These are phyloP conservation scores for Parmelia sp. DNA, from an alignment of 495 filamentous ascomycete species.

Conservation along the genomic window DNA sequence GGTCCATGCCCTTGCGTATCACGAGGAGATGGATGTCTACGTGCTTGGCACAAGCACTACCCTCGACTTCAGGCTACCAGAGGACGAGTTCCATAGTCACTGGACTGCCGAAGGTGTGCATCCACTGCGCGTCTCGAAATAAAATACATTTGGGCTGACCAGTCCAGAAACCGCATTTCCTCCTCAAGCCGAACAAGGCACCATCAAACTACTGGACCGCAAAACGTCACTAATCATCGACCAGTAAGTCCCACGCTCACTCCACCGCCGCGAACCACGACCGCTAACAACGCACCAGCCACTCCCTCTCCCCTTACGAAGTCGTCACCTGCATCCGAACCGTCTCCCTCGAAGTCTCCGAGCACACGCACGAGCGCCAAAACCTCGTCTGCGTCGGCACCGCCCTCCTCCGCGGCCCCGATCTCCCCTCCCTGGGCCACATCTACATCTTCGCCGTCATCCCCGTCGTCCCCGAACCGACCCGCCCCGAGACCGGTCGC, in stretches of 20 bases:
- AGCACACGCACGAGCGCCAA: slow-evolving; percentile 77
- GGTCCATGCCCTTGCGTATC: slow-evolving; percentile 67
- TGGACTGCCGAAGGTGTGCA: slow-evolving; percentile 63
- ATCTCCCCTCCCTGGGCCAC: slow-evolving; percentile 73
- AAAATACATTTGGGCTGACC: slow-evolving; percentile 19
- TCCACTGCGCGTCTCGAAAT: neutral
- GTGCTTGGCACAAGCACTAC: slow-evolving; percentile 62
- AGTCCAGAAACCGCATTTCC: slow-evolving; percentile 48
- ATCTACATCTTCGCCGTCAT: slow-evolving; percentile 92
- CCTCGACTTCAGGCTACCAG: slow-evolving; percentile 71
- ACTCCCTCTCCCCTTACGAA: slow-evolving; percentile 61
- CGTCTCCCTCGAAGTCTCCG: slow-evolving; percentile 80
- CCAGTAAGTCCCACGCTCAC: slow-evolving; percentile 40
- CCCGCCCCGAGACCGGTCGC: slow-evolving; percentile 71
- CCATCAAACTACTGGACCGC: slow-evolving; percentile 67
- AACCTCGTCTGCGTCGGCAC: slow-evolving; percentile 81
- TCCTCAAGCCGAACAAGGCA: slow-evolving; percentile 60
- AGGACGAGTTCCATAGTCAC: slow-evolving; percentile 73
- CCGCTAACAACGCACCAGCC: slow-evolving; percentile 28
- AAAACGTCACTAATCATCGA: slow-evolving; percentile 72
- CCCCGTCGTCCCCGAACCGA: slow-evolving; percentile 82
- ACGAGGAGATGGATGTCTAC: slow-evolving; percentile 65
- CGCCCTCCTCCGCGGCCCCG: slow-evolving; percentile 75
- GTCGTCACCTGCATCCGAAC: slow-evolving; percentile 73
- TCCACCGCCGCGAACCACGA: neutral